These are phyloP conservation scores for Saprolegnia diclina DNA, from an alignment of 352 stramenopile species.

Conservation along the genomic window DNA sequence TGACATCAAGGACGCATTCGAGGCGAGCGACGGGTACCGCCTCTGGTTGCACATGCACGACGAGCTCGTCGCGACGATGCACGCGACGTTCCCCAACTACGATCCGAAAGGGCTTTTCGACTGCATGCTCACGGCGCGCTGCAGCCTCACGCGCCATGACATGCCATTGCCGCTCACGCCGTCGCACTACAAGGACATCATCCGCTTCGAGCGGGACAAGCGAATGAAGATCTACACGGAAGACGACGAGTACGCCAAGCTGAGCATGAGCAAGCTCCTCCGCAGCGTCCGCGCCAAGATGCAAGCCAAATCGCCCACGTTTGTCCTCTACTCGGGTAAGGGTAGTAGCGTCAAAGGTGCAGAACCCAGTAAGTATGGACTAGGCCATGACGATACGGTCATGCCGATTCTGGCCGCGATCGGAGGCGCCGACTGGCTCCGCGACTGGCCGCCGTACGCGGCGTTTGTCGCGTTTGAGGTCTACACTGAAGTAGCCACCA, in stretches of 20 bases:
- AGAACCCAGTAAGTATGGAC: neutral
- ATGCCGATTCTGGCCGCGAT: conserved; percentile 18
- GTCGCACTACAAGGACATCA: conserved; percentile 11
- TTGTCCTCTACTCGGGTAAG: conserved; percentile 22
- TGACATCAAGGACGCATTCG: conserved; percentile 9
- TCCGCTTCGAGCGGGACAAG: conserved; percentile 20
- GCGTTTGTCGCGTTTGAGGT: conserved; percentile 15
- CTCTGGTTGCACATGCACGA: neutral
- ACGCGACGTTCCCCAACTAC: conserved; percentile 14
- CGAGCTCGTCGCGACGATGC: neutral
- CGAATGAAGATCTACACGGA: conserved; percentile 25
- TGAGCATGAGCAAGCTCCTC: conserved; percentile 14
- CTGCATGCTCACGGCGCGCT: conserved; percentile 18
- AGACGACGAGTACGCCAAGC: conserved; percentile 14
- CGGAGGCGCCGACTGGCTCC: conserved; percentile 6
- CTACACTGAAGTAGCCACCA: neutral
- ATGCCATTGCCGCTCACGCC: neutral
- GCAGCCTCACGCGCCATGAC: neutral
- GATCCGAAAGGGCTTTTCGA: conserved; percentile 9
- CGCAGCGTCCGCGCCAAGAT: neutral
- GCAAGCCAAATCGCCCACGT: neutral
- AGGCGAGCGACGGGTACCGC: conserved; percentile 2
- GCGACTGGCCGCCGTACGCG: conserved; percentile 19
- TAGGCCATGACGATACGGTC: conserved; percentile 24
- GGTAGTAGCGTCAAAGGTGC: neutral